phyloP scores from a whole-genome alignment of 2,329 filamentous ascomycete species.

The Elsinoe batatas region DNA sequence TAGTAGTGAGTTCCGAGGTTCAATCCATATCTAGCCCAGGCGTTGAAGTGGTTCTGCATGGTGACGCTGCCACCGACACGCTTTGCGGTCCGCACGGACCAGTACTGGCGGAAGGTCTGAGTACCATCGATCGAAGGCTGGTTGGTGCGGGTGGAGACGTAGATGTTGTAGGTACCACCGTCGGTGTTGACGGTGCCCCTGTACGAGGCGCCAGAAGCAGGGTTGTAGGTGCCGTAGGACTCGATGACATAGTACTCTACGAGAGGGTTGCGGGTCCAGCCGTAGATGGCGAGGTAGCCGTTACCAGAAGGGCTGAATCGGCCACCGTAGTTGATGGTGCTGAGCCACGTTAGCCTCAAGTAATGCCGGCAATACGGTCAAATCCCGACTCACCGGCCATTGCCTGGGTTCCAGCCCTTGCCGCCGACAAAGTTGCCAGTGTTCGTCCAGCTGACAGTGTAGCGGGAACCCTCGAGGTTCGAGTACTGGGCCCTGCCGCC shows the following conservation, averaged over 20 bases:
- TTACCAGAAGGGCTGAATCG: conserved; percentile 40
- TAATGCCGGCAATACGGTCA: no score
- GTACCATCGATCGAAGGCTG: conserved; percentile 44
- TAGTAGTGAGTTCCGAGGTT: conserved; percentile 31
- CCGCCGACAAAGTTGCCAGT: conserved; percentile 47
- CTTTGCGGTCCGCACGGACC: conserved; percentile 42
- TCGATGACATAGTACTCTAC: conserved; percentile 53
- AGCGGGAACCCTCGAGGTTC: conserved; percentile 42
- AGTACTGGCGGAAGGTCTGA: conserved; percentile 47
- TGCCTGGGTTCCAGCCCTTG: conserved; percentile 50
- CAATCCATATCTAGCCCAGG: conserved; percentile 42
- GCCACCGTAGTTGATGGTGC: conserved; percentile 40
- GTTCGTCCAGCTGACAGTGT: conserved; percentile 37
- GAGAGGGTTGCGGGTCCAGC: conserved; percentile 45
- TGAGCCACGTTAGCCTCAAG: no score
- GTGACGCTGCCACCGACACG: conserved; percentile 43
- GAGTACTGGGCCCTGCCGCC: conserved; percentile 44
- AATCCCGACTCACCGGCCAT: conserved; percentile 23
- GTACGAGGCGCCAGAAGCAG: conserved; percentile 35
- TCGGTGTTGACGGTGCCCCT: conserved; percentile 44
- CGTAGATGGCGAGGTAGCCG: conserved; percentile 48
- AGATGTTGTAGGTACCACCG: conserved; percentile 45
- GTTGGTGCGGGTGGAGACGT: conserved; percentile 36
- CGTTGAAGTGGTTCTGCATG: conserved; percentile 42
- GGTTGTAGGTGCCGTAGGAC: conserved; percentile 40